Conservation (phyloP, 2,329 filamentous ascomycete genomes). For the Lecanicillium sp. region DNA sequence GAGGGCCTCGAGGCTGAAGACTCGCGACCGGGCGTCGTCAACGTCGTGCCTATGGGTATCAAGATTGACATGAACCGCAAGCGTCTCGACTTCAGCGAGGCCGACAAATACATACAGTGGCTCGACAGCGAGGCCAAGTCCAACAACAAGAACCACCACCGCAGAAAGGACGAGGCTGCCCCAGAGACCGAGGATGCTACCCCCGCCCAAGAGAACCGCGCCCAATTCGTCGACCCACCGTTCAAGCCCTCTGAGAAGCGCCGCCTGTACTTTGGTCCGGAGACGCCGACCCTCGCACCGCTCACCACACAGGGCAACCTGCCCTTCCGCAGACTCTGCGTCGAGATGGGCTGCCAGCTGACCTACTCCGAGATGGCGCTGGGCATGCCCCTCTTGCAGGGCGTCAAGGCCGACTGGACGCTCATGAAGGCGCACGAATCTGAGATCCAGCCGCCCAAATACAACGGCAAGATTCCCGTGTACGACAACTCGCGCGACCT, state of each 20-base stretch:
- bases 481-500: conserved; percentile 81
- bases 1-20: conserved; percentile 40
- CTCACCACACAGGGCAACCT: conserved; percentile 97
- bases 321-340: conserved; percentile 85
- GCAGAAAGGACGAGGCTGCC: conserved; percentile 32
- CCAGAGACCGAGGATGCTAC: conserved; percentile 30
- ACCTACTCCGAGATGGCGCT: conserved; percentile 99
- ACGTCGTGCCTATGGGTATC: conserved; percentile 61
- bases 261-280: conserved; percentile 84
- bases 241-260: conserved; percentile 91
- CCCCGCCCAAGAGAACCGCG: conserved; percentile 63
- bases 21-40: conserved; percentile 62
- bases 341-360: conserved; percentile 80
- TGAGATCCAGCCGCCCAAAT: conserved; percentile 67
- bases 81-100: conserved; percentile 62
- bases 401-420: conserved; percentile 88
- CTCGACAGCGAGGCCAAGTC: conserved; percentile 56
- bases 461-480: conserved; percentile 47
- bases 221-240: conserved; percentile 77
- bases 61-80: conserved; percentile 73
- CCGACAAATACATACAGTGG: conserved; percentile 74
- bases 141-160: conserved; percentile 35
- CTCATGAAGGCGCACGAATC: conserved; percentile 87
- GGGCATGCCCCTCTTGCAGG: conserved; percentile 81
- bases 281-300: conserved; percentile 90